These are phyloP conservation scores for Myxozyma neotropica DNA, from an alignment of 805 yeast species.

Conservation along the genomic window DNA sequence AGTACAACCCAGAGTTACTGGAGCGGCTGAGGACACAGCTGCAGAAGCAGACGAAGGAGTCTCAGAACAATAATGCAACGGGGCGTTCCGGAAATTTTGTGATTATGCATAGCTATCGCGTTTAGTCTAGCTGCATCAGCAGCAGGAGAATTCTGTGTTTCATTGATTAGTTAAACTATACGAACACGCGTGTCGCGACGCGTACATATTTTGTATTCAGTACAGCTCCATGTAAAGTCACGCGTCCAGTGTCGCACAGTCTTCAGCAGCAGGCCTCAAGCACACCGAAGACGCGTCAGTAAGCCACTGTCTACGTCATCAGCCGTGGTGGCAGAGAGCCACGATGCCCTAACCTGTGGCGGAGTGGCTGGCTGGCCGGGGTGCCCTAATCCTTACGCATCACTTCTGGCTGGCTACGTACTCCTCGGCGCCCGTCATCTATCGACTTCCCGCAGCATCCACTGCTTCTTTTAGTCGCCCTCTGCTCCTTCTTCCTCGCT, in stretches of 20 bases:
- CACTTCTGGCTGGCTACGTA: not conserved
- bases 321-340: no score
- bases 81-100: constrained; percentile 7
- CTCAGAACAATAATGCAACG: not conserved
- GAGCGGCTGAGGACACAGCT: constrained; percentile 6
- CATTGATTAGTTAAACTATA: no score
- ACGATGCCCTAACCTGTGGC: not conserved
- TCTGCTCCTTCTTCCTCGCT: not conserved
- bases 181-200: no score
- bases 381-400: not conserved
- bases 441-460: not conserved
- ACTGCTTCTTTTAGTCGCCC: not conserved
- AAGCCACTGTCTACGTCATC: no score
- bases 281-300: no score
- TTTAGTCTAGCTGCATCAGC: no score
- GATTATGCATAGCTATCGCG: constrained; percentile 3
- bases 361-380: not conserved
- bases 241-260: no score
- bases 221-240: no score
- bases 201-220: no score
- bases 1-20: constrained; percentile 21
- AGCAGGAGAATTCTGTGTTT: no score
- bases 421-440: not conserved
- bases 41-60: constrained; percentile 4
- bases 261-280: no score